These are phyloP conservation scores for Geotrichum cucujoidarum DNA, from an alignment of 1,139 yeast genomes.

Conservation along the genomic window DNA sequence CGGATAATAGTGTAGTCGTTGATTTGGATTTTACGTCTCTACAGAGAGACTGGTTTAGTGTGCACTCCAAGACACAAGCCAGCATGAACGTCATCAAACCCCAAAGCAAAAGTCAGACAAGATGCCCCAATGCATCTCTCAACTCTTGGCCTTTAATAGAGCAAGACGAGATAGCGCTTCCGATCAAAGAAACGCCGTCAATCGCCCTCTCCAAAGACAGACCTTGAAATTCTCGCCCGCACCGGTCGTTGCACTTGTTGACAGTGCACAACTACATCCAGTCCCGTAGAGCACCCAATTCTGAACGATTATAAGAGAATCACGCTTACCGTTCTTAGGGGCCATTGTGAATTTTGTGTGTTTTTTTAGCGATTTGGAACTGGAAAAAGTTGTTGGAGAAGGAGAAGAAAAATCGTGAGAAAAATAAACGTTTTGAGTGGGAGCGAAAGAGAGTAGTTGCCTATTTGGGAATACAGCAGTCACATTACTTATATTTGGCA, in stretches of 20 bases:
- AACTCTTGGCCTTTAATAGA: background rate
- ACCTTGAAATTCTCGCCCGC: background rate
- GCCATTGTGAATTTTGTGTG: slow-evolving; percentile 17
- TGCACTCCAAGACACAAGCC: too few species aligned
- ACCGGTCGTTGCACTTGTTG: background rate
- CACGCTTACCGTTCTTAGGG: slow-evolving; percentile 24
- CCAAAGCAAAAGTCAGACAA: too few species aligned
- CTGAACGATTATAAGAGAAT: slow-evolving; percentile 21
- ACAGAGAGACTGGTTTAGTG: too few species aligned
- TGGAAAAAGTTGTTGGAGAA: background rate
- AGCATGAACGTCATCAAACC: too few species aligned
- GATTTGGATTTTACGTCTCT: background rate
- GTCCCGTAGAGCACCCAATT: slow-evolving; percentile 5
- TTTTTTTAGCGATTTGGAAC: background rate
- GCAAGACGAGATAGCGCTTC: background rate
- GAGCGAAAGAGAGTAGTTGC: background rate
- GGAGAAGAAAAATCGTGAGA: background rate
- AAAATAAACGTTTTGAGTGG: too few species aligned
- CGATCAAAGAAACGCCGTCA: background rate
- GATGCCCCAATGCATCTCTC: too few species aligned
- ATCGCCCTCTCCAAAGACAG: background rate
- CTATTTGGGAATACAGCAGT: background rate
- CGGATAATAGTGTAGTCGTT: background rate
- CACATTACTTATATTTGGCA: too few species aligned
- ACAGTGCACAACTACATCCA: slow-evolving; percentile 13